Base-by-base conservation (phyloP, 768 basidiomycete species). In the Mrakia blollopis region DNA sequence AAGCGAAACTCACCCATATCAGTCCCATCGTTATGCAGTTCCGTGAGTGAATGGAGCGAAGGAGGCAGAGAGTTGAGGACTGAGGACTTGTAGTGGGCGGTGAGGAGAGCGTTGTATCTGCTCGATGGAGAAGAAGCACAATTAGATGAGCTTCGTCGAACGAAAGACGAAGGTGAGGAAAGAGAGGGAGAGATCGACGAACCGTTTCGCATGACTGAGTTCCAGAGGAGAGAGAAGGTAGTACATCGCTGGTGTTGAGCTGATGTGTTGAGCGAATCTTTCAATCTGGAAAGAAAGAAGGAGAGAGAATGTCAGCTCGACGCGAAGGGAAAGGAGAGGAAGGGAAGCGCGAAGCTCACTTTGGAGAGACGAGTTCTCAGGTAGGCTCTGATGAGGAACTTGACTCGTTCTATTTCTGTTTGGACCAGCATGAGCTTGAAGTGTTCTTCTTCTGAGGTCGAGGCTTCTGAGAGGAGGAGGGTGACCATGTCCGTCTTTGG, bases 341-440 rank as follows among this genome's bases (percentile, higher is more conserved):
- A 18, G 14, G 37, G 35, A 71, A 35, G 57, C 30, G 47, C 16
- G 54, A 21, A 9, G 75, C 85, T 62, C 78, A 91, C 94, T 88
- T 98, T 98, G 86, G 87, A 89, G 72, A 96, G 83, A 77, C 94
- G 86, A 39, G 91, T 92, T 32, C 95, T 88, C 7, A 96, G 87
- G 82, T 96, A 98, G 1, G 93, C 92, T 76, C 94, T 85, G 35
- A 97, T 89, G 74, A 96, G 88, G 81, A 94, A 98, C 84, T 94
- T 95, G 80, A 93, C 92, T 60, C 95, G 89, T 82, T 98, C 94
- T 80, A 96, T 89, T 84, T 98, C 94, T 0, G 93, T 95, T 84
- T 95, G 93, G 0, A 92, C 94, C 73, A 98, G 90, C 86, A 93
- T 91, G 47, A 96, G 92, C 79, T 93, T 87, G 78, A 94, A 91